These are phyloP conservation scores for Fraxinus ornus DNA, from an alignment of 305 asterid species.

Conservation along the genomic window DNA sequence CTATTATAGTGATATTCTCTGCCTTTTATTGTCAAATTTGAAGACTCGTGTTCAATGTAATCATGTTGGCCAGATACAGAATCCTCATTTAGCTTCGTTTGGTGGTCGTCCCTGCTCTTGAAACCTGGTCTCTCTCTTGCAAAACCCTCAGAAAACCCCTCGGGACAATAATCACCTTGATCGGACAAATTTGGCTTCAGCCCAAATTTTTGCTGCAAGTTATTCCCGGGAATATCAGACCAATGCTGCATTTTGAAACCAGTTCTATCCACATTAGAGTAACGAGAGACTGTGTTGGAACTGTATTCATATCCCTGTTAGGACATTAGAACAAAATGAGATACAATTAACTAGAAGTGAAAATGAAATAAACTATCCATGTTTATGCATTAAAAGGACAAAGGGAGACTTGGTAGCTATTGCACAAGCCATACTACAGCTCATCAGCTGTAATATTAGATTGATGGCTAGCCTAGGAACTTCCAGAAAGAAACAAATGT, in stretches of 20 bases:
- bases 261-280: conserved; percentile 32
- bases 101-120: background rate
- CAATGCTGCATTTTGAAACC: conserved; percentile 26
- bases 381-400: background rate
- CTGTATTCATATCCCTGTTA: conserved; percentile 41
- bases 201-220: conserved; percentile 26
- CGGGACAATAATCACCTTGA: conserved; percentile 23
- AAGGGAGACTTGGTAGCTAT: background rate
- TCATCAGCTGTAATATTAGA: background rate
- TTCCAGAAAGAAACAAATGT: background rate
- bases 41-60: conserved; percentile 4
- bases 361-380: conserved; percentile 5
- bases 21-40: conserved; percentile 22
- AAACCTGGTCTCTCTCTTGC: conserved; percentile 2
- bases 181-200: conserved; percentile 21
- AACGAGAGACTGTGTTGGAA: conserved; percentile 36
- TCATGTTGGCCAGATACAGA: background rate
- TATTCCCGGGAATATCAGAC: conserved; percentile 29
- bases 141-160: conserved; percentile 20
- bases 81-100: background rate
- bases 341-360: background rate
- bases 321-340: conserved; percentile 7
- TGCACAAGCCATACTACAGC: background rate
- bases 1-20: conserved; percentile 17
- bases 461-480: background rate